Conservation (phyloP, 2,329 filamentous ascomycete species). For the Penicillium janthinellum region DNA sequence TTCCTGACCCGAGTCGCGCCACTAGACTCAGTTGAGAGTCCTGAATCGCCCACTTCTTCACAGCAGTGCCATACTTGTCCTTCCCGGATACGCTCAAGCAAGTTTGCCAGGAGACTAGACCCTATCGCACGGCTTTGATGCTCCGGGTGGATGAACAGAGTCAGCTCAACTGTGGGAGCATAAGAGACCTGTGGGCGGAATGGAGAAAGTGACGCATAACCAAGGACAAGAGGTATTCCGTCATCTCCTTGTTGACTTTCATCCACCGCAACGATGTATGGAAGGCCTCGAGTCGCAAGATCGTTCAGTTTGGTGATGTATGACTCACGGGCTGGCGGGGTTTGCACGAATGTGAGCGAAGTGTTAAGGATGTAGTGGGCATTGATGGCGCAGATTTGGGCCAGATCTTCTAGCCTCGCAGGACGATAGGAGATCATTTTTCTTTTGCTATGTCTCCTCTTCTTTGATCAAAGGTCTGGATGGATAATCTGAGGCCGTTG, state of each 20-base stretch:
- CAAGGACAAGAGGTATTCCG: constrained; percentile 27
- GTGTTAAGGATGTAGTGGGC: constrained; percentile 44
- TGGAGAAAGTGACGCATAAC: constrained; percentile 39
- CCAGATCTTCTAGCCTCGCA: constrained; percentile 35
- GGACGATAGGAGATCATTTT: constrained; percentile 24
- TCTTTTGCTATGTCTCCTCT: not conserved
- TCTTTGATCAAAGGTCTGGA: no score
- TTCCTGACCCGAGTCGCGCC: constrained; percentile 18
- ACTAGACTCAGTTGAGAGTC: not conserved
- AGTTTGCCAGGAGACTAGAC: constrained; percentile 30
- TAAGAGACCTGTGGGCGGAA: constrained; percentile 42
- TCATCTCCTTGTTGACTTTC: constrained; percentile 14
- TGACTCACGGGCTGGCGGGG: constrained; percentile 31
- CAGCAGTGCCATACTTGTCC: constrained; percentile 20
- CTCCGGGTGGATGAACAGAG: constrained; percentile 42
- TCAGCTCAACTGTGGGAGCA: constrained; percentile 44
- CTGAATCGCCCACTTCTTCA: not conserved
- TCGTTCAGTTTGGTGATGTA: constrained; percentile 32
- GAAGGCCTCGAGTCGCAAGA: constrained; percentile 30
- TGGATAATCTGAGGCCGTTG: no score
- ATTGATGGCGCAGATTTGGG: constrained; percentile 39
- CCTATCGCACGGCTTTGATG: constrained; percentile 38
- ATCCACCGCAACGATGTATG: constrained; percentile 41
- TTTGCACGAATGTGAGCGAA: constrained; percentile 37
- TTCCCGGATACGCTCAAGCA: constrained; percentile 32